Evolutionary conservation across 371 early-diverging fungal species (phyloP), one percentile per base, ranked within the genome.

Genomic region (Mortierella sp.): DNA sequence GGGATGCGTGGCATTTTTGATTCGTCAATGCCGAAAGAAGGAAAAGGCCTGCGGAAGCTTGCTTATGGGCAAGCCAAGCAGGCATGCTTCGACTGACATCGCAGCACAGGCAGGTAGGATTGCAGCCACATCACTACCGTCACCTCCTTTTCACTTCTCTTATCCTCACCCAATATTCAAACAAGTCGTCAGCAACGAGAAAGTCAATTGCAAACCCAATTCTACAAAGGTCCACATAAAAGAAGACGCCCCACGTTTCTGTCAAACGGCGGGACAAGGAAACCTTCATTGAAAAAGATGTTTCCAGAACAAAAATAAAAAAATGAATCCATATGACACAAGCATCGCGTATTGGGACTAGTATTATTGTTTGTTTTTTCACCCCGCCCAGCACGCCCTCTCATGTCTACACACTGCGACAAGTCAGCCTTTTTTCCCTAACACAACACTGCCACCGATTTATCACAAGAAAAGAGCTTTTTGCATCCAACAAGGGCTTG

Each of bases 321-420:
- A 54, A 55, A 55, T 59, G 31, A 57, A 57, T 28, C 57, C 28
- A 31, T 28, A 59, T 59, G 59, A 59, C 59, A 59, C 59, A 14
- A 59, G 59, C 3, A 16, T 46, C 48, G 59, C 59, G 59, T 28
- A 59, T 28, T 16, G 14, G 28, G 28, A 28, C 28, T 13, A 13
- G 13, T 13, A 46, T 5, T 4, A 26, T 1, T 14, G 11, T 31
- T 28, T 59, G 11, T 57, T 55, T 55, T 55, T 11, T 55, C 24
- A 24, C n/a, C n/a, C 57, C 13, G 26, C 11, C 26, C 26, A 9
- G 55, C n/a, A n/a, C n/a, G n/a, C n/a, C n/a, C n/a, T n/a, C n/a
- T n/a, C n/a, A n/a, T n/a, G n/a, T n/a, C n/a, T n/a, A n/a, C n/a
- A n/a, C n/a, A n/a, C n/a, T n/a, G n/a, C n/a, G n/a, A n/a, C n/a